phyloP scores from a whole-genome alignment of 176 grass and related monocot species.

The Echinochloa phyllopogon region DNA sequence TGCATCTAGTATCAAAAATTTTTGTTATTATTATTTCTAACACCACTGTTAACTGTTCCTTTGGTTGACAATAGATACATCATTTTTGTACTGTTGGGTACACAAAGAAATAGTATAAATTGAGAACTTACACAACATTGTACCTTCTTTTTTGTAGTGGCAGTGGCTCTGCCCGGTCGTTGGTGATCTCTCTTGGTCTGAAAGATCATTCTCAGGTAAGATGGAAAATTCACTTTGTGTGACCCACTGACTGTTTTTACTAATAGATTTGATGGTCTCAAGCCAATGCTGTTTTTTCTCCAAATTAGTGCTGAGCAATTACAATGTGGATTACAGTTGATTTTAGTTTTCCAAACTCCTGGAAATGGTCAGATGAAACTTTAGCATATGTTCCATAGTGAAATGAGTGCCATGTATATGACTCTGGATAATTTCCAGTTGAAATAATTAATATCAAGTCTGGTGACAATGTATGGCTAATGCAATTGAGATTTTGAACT shows the following conservation, averaged over 20 bases:
- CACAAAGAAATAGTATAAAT: constrained; percentile 11
- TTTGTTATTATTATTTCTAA: neutral
- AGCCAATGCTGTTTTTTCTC: neutral
- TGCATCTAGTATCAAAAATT: neutral
- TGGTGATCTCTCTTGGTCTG: constrained; percentile 92
- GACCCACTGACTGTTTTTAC: constrained; percentile 10
- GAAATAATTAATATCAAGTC: neutral
- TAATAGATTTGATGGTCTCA: neutral
- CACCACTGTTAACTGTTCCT: neutral
- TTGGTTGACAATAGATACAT: neutral
- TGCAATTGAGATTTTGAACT: constrained; percentile 21
- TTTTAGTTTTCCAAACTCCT: neutral
- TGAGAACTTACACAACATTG: neutral
- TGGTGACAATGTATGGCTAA: neutral
- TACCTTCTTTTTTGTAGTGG: constrained; percentile 46
- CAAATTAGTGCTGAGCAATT: neutral
- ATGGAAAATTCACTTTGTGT: constrained; percentile 14
- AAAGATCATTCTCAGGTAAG: constrained; percentile 92
- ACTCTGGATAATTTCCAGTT: neutral
- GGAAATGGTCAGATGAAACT: neutral
- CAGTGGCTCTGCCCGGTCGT: constrained; percentile 61
- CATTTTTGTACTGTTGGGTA: neutral
- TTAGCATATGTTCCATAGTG: neutral
- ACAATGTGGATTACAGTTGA: neutral
- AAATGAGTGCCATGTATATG: neutral